Evolutionary conservation across 2,329 filamentous ascomycete species (phyloP), one percentile per base, ranked within the genome.

Genomic region (Microcera coccophila): DNA sequence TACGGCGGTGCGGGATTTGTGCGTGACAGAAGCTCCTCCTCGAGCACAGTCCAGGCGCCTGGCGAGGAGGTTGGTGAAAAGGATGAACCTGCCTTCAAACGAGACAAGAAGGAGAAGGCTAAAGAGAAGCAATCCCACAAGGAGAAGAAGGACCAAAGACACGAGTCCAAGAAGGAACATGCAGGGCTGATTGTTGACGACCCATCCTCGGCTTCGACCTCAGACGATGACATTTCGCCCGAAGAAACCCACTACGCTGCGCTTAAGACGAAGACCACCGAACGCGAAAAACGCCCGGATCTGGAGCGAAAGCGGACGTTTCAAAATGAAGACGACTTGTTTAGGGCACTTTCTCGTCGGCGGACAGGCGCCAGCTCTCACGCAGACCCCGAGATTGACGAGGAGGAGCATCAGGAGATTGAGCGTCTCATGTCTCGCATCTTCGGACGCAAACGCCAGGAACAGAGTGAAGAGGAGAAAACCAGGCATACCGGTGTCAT

Each of bases 401-500:
- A 41, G 0, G 61, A 65, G 12, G 64, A 69, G n/a, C 50, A 58
- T 2, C 49, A 62, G n/a, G 78, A 81, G 54, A 76, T 84, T 22
- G 72, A 82, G 38, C 68, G 71, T 10, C 64, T 87, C 29, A 80
- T 88, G 70, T 85, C 82, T 0, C 78, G 78, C 3, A 85, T 88
- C 75, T 88, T 87, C 54, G 84, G 84, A 5, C 67, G 72, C 24
- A 76, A 76, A 16, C 73, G 84, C 5, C 81, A 84, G 51, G 73
- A 76, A 34, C 69, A 78, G n/a, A 84, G 81, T 1, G 78, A 86
- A 47, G 82, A 85, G 48, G 83, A 85, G 53, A 79, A 85, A 58
- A 84, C 81, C 0, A 70, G 83, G 17, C 84, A 87, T 58, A 72
- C 78, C 19, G 85, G 85, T 24, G 79, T 89, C 11, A 66, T 87